Evolutionary conservation across 23 red algal genomes (phyloP), one percentile per base, ranked within the genome.

Genomic region (Agarophyton chilense): DNA sequence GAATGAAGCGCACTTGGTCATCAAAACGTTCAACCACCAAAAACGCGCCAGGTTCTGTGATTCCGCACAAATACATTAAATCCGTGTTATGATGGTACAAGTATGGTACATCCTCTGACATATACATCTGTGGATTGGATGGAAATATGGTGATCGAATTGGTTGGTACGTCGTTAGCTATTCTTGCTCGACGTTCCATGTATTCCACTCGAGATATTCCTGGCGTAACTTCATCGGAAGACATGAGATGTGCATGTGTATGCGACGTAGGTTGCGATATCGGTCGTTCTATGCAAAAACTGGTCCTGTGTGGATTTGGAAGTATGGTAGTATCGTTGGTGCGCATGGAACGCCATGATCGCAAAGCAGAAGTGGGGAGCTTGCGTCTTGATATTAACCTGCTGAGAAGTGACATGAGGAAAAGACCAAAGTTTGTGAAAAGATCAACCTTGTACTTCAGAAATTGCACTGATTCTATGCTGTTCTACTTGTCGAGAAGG

Each of bases 61-160:
- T 90, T 28, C 95, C 95, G 24, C 51, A 72, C 41, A 94, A 50
- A 67, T 97, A 97, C 71, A 81, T 82, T 12, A 97, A 65, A 28
- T 97, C 83, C 32, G 95, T 94, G 50, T 93, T 91, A 36, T 93
- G 95, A 39, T 90, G 88, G 60, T 89, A 97, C 29, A 82, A 66
- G 47, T 93, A 86, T 24, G 95, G 95, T 4, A 97, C 90, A 50
- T 97, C 95, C 41, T 86, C 81, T 28, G 83, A 84, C 81, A 92
- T 92, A 63, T 80, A 97, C 62, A 63, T 54, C 46, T 82, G 54
- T 22, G 95, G 79, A 50, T 76, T 85, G 64, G 95, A 75, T 52
- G 95, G 90, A 58, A 93, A 90, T 14, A 97, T 73, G 21, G 83
- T 66, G 53, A 97, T 19, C 18, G 89, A 93, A 16, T 82, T 66